These are phyloP conservation scores for Ceratocystis variospora DNA, from an alignment of 2,329 filamentous ascomycete species.

Conservation along the genomic window DNA sequence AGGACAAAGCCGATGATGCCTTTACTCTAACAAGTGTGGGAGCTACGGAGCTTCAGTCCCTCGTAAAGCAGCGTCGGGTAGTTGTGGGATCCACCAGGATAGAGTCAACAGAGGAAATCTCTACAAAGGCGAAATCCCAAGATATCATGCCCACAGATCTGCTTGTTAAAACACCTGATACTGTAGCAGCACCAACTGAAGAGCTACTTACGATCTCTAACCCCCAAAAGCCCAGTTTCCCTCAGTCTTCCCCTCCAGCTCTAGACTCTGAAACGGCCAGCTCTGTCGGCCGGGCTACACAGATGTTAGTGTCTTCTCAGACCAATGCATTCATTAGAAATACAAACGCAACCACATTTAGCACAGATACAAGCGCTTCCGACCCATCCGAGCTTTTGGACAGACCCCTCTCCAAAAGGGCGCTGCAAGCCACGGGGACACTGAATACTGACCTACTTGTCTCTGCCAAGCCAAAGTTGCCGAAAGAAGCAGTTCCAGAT, in stretches of 20 bases:
- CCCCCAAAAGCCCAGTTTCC: too few species aligned
- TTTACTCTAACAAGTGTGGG: constrained; percentile 1
- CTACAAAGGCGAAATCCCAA: too few species aligned
- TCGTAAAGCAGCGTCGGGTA: neutral
- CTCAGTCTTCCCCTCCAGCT: too few species aligned
- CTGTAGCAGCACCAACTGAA: too few species aligned
- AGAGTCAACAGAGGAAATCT: too few species aligned
- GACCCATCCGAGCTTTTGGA: neutral
- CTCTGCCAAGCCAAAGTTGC: neutral
- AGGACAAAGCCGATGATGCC: constrained; percentile 17
- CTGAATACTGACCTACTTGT: neutral
- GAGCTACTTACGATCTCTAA: too few species aligned
- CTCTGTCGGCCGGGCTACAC: neutral
- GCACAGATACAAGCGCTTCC: neutral
- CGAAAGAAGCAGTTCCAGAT: neutral
- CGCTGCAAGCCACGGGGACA: too few species aligned
- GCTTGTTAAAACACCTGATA: too few species aligned
- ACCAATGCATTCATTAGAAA: too few species aligned
- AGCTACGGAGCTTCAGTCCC: neutral
- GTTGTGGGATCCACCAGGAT: neutral
- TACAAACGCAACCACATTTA: neutral
- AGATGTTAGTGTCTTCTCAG: too few species aligned
- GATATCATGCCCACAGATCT: too few species aligned
- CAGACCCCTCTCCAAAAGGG: neutral
- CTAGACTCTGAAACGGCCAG: neutral